These are phyloP conservation scores for Aechmea fasciata DNA, from an alignment of 176 grass and related monocot genomes.

Conservation along the genomic window DNA sequence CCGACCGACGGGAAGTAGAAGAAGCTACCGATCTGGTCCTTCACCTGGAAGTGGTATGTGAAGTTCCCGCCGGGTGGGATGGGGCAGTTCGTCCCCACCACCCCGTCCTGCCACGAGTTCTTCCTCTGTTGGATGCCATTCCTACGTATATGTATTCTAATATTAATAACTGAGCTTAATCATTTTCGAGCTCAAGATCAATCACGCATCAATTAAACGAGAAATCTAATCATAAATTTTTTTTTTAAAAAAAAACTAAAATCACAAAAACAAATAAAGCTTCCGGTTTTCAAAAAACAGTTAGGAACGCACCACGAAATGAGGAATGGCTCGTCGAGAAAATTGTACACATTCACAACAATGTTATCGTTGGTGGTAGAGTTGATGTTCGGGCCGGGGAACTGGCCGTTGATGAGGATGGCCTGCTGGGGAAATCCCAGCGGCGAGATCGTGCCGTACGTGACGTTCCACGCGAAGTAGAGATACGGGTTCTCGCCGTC, in stretches of 20 bases:
- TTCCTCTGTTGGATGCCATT: slow-evolving; percentile 81
- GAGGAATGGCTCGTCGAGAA: background rate
- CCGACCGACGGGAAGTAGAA: slow-evolving; percentile 74
- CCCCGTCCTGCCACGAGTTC: slow-evolving; percentile 74
- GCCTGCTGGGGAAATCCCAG: slow-evolving; percentile 13
- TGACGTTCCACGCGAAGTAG: slow-evolving; percentile 27
- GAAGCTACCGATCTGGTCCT: slow-evolving; percentile 95
- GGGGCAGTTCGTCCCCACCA: slow-evolving; percentile 59
- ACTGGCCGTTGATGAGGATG: background rate
- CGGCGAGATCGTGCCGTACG: slow-evolving; percentile 25
- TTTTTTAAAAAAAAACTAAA: background rate
- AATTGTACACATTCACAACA: background rate
- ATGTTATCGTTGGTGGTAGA: background rate
- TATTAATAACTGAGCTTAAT: no score
- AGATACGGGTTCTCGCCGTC: slow-evolving; percentile 23
- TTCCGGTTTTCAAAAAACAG: background rate
- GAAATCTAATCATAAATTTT: background rate
- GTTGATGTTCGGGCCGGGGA: background rate
- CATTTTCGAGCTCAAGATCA: background rate
- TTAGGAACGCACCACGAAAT: background rate
- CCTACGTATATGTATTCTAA: slow-evolving; percentile 15
- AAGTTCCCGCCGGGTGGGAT: slow-evolving; percentile 54
- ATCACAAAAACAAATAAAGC: background rate
- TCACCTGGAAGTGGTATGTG: slow-evolving; percentile 75
- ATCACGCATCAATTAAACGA: background rate